Conservation (phyloP, 2,329 filamentous ascomycete genomes). For the Botrytis sinoallii region DNA sequence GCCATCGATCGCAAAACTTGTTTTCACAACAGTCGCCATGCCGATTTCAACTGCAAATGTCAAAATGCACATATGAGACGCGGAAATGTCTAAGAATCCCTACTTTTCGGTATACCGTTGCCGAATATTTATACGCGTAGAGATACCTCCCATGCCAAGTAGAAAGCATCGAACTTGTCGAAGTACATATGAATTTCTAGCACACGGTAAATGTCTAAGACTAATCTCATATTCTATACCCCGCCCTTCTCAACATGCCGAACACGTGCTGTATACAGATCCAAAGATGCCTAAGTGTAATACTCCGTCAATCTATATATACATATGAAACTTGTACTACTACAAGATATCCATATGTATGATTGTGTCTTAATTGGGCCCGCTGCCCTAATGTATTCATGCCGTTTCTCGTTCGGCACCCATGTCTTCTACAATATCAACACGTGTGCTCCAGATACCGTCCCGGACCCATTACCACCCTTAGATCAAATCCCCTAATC, state of each 20-base stretch:
- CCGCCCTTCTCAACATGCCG: neutral
- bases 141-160: neutral
- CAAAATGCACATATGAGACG: conserved; percentile 3
- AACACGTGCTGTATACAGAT: conserved; percentile 1
- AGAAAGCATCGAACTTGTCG: neutral
- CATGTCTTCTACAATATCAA: neutral
- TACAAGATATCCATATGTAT: neutral
- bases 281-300: neutral
- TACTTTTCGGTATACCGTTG: neutral
- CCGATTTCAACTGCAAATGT: neutral
- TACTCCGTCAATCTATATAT: neutral
- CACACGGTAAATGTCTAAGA: neutral
- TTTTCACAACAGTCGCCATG: conserved; percentile 8
- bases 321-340: neutral
- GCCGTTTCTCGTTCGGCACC: neutral
- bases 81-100: conserved; percentile 5
- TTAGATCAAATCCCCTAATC: neutral
- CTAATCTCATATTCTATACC: neutral
- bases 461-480: neutral
- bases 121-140: neutral
- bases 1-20: conserved; percentile 10
- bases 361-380: neutral
- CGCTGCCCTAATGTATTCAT: neutral
- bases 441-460: neutral
- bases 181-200: neutral